Conservation (phyloP, 2,329 filamentous ascomycete species). For the Orbilia javanica region DNA sequence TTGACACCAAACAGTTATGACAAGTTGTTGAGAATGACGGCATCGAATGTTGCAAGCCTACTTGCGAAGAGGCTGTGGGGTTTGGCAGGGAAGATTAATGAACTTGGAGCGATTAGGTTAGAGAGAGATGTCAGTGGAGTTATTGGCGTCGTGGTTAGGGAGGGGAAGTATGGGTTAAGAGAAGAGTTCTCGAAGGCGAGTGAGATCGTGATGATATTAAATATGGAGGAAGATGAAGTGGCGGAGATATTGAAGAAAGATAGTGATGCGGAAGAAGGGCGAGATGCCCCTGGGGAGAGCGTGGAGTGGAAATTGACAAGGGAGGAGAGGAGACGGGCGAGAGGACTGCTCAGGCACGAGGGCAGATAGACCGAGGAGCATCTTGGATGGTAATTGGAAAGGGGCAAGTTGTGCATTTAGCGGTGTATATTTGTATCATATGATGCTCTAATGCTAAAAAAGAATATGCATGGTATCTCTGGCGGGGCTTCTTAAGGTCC, state of each 20-base stretch:
- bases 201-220: conserved; percentile 87
- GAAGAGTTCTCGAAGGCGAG: conserved; percentile 81
- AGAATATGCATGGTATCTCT: conserved; percentile 11
- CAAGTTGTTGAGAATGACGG: conserved; percentile 79
- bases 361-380: conserved; percentile 27
- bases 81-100: conserved; percentile 82
- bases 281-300: conserved; percentile 68
- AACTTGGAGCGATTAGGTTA: conserved; percentile 82
- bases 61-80: conserved; percentile 90
- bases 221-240: conserved; percentile 97
- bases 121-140: conserved; percentile 87
- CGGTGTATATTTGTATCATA: conserved; percentile 23
- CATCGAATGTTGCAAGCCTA: conserved; percentile 79
- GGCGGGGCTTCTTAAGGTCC: background rate
- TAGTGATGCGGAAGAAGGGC: conserved; percentile 65
- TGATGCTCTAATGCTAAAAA: conserved; percentile 10
- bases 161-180: conserved; percentile 79
- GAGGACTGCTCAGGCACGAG: conserved; percentile 73
- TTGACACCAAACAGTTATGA: conserved; percentile 83
- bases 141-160: conserved; percentile 75
- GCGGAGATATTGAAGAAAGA: conserved; percentile 73
- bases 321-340: conserved; percentile 80
- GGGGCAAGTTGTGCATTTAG: background rate
- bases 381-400: background rate
- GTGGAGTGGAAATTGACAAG: conserved; percentile 78